These are phyloP conservation scores for Phialophora expanda DNA, from an alignment of 2,329 filamentous ascomycete species.

Conservation along the genomic window DNA sequence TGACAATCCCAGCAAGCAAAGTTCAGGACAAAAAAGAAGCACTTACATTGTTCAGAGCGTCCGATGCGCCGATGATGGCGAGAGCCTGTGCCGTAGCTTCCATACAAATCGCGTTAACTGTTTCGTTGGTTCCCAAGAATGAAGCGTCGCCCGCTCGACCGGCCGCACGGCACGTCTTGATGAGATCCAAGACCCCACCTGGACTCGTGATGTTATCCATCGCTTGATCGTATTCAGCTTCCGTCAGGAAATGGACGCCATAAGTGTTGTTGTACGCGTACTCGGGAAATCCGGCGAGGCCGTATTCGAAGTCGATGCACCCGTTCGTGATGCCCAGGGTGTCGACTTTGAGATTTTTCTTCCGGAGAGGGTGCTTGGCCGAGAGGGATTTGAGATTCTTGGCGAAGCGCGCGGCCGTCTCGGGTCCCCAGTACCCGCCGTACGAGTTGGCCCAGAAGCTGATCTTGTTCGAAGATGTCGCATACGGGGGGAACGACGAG, in stretches of 20 bases:
- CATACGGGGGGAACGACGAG: slow-evolving; percentile 65
- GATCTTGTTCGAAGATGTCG: slow-evolving; percentile 53
- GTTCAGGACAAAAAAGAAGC: no score
- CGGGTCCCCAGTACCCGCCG: slow-evolving; percentile 53
- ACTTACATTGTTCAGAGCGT: slow-evolving; percentile 36
- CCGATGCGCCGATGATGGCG: slow-evolving; percentile 50
- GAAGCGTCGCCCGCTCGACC: slow-evolving; percentile 57
- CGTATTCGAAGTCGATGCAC: slow-evolving; percentile 58
- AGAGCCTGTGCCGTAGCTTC: slow-evolving; percentile 55
- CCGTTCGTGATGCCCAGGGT: slow-evolving; percentile 63
- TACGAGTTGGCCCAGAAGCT: slow-evolving; percentile 49
- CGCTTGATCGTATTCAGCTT: slow-evolving; percentile 54
- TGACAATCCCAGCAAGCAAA: no score
- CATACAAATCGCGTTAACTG: slow-evolving; percentile 54
- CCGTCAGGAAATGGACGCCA: slow-evolving; percentile 56
- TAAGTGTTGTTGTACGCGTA: slow-evolving; percentile 66
- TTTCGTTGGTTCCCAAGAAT: slow-evolving; percentile 53
- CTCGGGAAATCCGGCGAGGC: slow-evolving; percentile 56
- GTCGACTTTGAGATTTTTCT: slow-evolving; percentile 46
- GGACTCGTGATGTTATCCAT: slow-evolving; percentile 52
- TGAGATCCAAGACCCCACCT: slow-evolving; percentile 61
- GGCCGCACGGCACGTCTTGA: slow-evolving; percentile 57
- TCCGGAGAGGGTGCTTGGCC: slow-evolving; percentile 20
- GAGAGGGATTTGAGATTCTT: slow-evolving; percentile 25
- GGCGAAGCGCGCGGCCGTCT: slow-evolving; percentile 45